phyloP scores from a whole-genome alignment of 129 eudicot species.

The Flaveria ramosissima region DNA sequence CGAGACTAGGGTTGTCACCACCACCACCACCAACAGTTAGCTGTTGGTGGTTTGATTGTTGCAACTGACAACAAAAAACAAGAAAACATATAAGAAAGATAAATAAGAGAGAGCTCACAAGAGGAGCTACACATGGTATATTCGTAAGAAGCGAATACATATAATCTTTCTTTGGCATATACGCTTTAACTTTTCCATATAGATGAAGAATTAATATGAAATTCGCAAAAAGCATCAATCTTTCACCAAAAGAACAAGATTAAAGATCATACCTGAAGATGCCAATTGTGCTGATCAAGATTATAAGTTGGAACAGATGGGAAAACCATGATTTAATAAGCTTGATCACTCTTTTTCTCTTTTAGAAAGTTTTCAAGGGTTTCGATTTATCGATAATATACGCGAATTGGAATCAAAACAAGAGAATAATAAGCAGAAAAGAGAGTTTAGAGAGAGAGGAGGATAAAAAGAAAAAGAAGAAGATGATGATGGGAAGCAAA shows the following conservation, averaged over 20 bases:
- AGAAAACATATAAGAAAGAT: not conserved
- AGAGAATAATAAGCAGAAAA: slow-evolving; percentile 48
- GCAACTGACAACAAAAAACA: slow-evolving; percentile 39
- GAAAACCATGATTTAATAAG: slow-evolving; percentile 60
- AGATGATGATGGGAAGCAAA: slow-evolving; percentile 36
- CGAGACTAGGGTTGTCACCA: slow-evolving; percentile 37
- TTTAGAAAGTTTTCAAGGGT: slow-evolving; percentile 51
- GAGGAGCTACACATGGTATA: slow-evolving; percentile 43
- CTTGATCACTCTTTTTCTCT: slow-evolving; percentile 45
- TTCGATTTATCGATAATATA: slow-evolving; percentile 51
- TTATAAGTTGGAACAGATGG: slow-evolving; percentile 58
- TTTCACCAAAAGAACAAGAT: slow-evolving; percentile 30
- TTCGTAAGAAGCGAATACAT: slow-evolving; percentile 46
- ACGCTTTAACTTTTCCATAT: slow-evolving; percentile 31
- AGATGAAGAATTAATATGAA: slow-evolving; percentile 24
- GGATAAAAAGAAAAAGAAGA: slow-evolving; percentile 34
- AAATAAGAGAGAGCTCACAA: slow-evolving; percentile 2
- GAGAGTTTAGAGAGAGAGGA: slow-evolving; percentile 36
- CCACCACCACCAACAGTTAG: not conserved
- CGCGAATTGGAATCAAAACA: slow-evolving; percentile 49
- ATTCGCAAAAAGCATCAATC: slow-evolving; percentile 21
- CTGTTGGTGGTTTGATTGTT: slow-evolving; percentile 50
- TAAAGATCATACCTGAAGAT: slow-evolving; percentile 62
- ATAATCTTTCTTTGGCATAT: slow-evolving; percentile 32
- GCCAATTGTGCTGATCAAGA: slow-evolving; percentile 71